A percentile compares a stretch with the other conserved stretches of the same genome.
phyloP scores from a whole-genome alignment of 1,139 yeast genomes.

The Kodamaea suecica region DNA sequence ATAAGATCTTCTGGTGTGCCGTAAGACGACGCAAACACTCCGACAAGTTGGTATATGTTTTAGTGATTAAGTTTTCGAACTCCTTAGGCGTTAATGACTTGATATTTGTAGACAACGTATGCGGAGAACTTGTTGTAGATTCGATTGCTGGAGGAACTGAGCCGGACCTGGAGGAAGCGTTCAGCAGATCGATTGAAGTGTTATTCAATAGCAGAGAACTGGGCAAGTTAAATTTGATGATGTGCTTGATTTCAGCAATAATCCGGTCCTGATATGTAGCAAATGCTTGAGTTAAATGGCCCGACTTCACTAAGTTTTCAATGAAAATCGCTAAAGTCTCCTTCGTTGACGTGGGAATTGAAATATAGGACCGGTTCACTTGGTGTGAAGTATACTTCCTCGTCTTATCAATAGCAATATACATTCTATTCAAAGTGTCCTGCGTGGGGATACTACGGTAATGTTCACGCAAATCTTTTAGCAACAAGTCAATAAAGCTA shows the following conservation, averaged over 20 bases:
- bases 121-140: conserved; percentile 17
- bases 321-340: conserved; percentile 44
- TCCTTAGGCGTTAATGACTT: conserved; percentile 68
- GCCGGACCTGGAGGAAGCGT: conserved; percentile 30
- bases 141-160: conserved; percentile 25
- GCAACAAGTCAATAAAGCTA: conserved; percentile 51
- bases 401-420: conserved; percentile 24
- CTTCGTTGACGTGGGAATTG: conserved; percentile 35
- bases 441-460: conserved; percentile 45
- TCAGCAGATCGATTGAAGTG: conserved; percentile 17
- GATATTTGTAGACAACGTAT: conserved; percentile 50
- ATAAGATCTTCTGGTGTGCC: conserved; percentile 71
- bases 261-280: conserved; percentile 64
- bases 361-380: conserved; percentile 29
- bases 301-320: conserved; percentile 58
- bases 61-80: conserved; percentile 66
- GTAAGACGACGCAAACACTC: conserved; percentile 73
- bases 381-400: conserved; percentile 19
- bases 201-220: conserved; percentile 14
- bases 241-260: conserved; percentile 65
- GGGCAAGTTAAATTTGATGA: conserved; percentile 68
- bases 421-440: conserved; percentile 55
- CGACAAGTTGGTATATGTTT: conserved; percentile 61
- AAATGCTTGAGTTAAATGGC: conserved; percentile 63
- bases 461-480: conserved; percentile 60